Evolutionary conservation across 306 rosid species (phyloP), one percentile per base, ranked within the genome.

Genomic region (Malus asiatica): DNA sequence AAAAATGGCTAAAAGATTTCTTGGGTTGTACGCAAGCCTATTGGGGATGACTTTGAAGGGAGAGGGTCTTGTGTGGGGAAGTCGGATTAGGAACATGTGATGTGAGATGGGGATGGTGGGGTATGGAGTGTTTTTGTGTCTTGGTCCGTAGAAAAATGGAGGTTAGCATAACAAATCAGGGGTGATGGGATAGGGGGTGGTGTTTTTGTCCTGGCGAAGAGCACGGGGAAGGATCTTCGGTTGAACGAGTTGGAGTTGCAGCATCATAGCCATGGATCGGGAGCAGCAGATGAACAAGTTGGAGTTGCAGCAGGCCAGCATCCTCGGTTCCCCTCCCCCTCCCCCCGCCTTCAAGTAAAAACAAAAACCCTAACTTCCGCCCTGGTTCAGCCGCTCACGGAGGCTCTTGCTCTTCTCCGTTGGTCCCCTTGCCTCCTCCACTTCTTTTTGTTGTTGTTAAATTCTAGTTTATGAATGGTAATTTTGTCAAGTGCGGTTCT

Each of bases 221-320:
- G 81, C 76, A 79, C 83, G 22, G 84, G 86, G 30, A 83, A 66
- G 73, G 81, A n/a, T n/a, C n/a, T n/a, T n/a, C n/a, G n/a, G n/a
- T n/a, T n/a, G n/a, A n/a, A n/a, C n/a, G n/a, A n/a, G n/a, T n/a
- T n/a, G n/a, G n/a, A n/a, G n/a, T n/a, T n/a, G n/a, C n/a, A n/a
- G n/a, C 64, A 60, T 79, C 46, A 73, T 82, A 58, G 70, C 57
- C 72, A 82, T 82, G 85, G 85, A 82, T n/a, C 82, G 80, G 33
- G 85, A 82, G 77, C 85, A 82, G 73, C 74, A 68, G 77, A 13
- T 57, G 12, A 75, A 27, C 75, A 83, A 83, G 52, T 63, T 64
- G 42, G 86, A 83, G 61, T n/a, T 66, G 57, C 80, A 83, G 66
- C 80, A 83, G 71, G 71, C 77, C 22, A 76, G 67, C 29, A 59